phyloP scores from a whole-genome alignment of 2,329 filamentous ascomycete species.

The Pestalotiopsis sp. region DNA sequence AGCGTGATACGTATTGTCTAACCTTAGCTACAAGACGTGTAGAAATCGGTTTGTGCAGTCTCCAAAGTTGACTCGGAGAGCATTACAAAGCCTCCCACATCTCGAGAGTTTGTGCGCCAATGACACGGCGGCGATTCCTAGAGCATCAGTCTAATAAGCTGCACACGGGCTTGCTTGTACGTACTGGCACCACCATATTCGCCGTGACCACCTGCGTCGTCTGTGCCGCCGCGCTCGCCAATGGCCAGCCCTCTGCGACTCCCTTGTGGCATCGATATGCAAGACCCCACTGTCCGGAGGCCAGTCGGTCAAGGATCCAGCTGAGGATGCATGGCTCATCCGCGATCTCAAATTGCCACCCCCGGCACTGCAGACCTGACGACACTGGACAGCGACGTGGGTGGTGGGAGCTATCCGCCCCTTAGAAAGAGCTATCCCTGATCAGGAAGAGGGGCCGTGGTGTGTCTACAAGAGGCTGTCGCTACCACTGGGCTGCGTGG shows the following conservation, averaged over 20 bases:
- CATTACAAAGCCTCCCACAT: slow-evolving; percentile 6
- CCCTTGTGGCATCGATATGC: neutral
- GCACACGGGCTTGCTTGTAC: neutral
- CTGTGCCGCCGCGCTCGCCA: slow-evolving; percentile 6
- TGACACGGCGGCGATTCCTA: slow-evolving; percentile 7
- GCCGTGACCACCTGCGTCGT: slow-evolving; percentile 3
- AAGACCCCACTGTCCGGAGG: slow-evolving; percentile 6
- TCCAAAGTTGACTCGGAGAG: neutral
- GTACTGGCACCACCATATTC: neutral
- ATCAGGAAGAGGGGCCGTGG: neutral
- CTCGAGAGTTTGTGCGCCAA: slow-evolving; percentile 7
- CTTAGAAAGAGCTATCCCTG: neutral
- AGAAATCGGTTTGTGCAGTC: too few species aligned
- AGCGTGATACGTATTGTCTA: neutral
- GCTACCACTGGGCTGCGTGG: neutral
- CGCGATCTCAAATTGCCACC: slow-evolving; percentile 8
- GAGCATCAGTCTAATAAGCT: neutral
- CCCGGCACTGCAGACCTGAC: neutral
- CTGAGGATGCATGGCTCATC: slow-evolving; percentile 5
- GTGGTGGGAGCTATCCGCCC: slow-evolving; percentile 3
- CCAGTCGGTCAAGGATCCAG: slow-evolving; percentile 12
- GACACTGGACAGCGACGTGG: neutral
- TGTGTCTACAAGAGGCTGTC: neutral
- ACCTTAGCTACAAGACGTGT: neutral
- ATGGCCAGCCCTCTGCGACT: neutral